Evolutionary conservation across 1,139 yeast species (phyloP).

Genomic region (Debaryomycetaceae sp.): DNA sequence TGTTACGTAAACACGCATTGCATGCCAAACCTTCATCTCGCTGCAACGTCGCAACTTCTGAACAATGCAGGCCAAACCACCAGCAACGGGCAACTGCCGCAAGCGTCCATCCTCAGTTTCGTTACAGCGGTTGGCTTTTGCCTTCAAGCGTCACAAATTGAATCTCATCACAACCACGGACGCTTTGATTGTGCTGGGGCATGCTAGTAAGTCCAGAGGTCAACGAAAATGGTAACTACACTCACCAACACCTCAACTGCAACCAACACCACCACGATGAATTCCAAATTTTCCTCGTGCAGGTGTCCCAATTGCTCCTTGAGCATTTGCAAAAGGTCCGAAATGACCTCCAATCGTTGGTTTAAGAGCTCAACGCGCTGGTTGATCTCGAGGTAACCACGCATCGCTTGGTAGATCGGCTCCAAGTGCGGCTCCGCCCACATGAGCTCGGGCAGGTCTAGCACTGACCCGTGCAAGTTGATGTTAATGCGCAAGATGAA

Average conservation of each 20-base stretch:
- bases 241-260: conserved; percentile 92
- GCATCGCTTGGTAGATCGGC: conserved; percentile 93
- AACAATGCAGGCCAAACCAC: too few relatives aligned
- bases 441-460: conserved; percentile 96
- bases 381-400: conserved; percentile 91
- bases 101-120: too few relatives aligned
- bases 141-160: too few relatives aligned
- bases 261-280: conserved; percentile 86
- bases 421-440: conserved; percentile 98
- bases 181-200: too few relatives aligned
- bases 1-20: too few relatives aligned
- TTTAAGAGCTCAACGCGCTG: conserved; percentile 86
- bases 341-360: conserved; percentile 88
- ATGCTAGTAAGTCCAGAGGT: conserved; percentile 27
- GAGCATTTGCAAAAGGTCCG: conserved; percentile 89
- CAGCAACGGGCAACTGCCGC: too few relatives aligned
- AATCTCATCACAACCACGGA: too few relatives aligned
- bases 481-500: conserved; percentile 87
- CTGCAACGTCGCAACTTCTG: too few relatives aligned
- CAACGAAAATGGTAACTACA: conserved; percentile 57
- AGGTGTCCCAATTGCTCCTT: conserved; percentile 95
- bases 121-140: too few relatives aligned
- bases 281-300: conserved; percentile 85
- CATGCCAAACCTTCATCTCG: too few relatives aligned
- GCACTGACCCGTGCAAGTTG: conserved; percentile 88